Percentiles rank a stretch among this genome's conserved stretches.
These are phyloP conservation scores for Rugonectria rugulosa DNA, from an alignment of 2,329 filamentous ascomycete species.

Conservation along the genomic window DNA sequence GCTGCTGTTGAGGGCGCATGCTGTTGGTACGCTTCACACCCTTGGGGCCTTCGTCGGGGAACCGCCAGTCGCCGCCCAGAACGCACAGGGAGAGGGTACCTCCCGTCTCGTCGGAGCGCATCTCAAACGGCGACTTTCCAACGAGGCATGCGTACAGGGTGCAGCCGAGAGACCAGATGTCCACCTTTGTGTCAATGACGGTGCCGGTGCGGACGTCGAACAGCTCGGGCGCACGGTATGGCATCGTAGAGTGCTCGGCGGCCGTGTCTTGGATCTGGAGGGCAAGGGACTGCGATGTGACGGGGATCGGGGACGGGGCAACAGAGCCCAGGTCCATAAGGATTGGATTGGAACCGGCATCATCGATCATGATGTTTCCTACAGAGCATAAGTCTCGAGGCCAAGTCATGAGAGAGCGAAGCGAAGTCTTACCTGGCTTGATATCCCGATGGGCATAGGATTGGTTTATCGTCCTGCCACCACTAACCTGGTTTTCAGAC, in stretches of 20 bases:
- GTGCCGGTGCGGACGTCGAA: conserved; percentile 97
- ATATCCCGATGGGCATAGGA: conserved; percentile 97
- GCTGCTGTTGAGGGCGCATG: conserved; percentile 43
- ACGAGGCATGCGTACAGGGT: conserved; percentile 97
- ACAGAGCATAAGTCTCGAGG: conserved; percentile 7
- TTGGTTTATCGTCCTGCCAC: conserved; percentile 67
- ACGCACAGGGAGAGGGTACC: conserved; percentile 93
- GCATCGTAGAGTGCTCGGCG: conserved; percentile 97
- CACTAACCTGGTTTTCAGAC: conserved; percentile 71
- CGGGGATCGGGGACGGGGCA: conserved; percentile 83
- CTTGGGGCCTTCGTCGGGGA: conserved; percentile 82
- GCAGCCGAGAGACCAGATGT: conserved; percentile 97
- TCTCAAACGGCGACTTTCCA: conserved; percentile 96
- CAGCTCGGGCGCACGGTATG: conserved; percentile 95
- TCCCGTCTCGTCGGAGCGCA: conserved; percentile 93
- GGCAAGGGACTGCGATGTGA: conserved; percentile 88
- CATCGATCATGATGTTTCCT: conserved; percentile 98
- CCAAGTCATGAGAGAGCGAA: not conserved
- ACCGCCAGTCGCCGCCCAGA: conserved; percentile 92
- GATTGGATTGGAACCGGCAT: conserved; percentile 86
- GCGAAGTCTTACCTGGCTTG: conserved; percentile 77
- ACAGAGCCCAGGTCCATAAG: conserved; percentile 97
- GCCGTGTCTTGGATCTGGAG: conserved; percentile 93
- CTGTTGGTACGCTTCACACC: conserved; percentile 57
- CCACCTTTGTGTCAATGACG: conserved; percentile 93